Percentiles rank a stretch among this genome's conserved stretches.
Evolutionary conservation across 1,139 yeast species (phyloP).

Genomic region (Kodamaea arcana): DNA sequence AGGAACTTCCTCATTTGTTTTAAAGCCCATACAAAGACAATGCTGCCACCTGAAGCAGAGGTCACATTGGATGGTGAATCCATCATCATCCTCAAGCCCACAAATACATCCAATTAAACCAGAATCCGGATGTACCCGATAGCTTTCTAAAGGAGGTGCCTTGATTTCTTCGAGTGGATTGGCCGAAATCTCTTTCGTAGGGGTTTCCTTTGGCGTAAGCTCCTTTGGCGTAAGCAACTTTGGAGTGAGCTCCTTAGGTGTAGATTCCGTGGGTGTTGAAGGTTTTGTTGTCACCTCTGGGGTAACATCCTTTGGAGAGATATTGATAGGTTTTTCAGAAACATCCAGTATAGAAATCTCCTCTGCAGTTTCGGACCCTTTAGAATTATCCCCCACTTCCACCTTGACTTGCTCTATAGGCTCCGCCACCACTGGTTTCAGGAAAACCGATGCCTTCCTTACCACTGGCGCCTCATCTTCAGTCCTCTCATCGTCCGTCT

Average conservation of each 20-base stretch:
- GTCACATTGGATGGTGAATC: slow-evolving; percentile 92
- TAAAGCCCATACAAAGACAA: slow-evolving; percentile 80
- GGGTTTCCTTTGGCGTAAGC: not conserved
- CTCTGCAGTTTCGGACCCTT: not conserved
- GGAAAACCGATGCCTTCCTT: not conserved
- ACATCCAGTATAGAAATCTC: not conserved
- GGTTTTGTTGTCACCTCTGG: not conserved
- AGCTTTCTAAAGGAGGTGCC: slow-evolving; percentile 37
- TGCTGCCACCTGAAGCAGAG: slow-evolving; percentile 93
- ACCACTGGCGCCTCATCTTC: slow-evolving; percentile 15
- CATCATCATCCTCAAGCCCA: slow-evolving; percentile 87
- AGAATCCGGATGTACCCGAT: slow-evolving; percentile 71
- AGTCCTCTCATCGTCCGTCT: slow-evolving; percentile 14
- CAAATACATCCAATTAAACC: slow-evolving; percentile 90
- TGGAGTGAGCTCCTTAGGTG: not conserved
- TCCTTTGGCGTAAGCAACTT: not conserved
- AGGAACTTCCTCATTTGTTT: slow-evolving; percentile 70
- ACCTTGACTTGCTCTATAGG: not conserved
- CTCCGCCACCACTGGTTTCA: not conserved
- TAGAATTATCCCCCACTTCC: not conserved
- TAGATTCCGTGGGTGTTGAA: not conserved
- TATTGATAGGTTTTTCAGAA: not conserved
- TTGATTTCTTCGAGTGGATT: not conserved
- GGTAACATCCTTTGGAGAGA: not conserved
- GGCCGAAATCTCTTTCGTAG: not conserved